A percentile compares a stretch with the other conserved stretches of the same genome.
phyloP scores from a whole-genome alignment of 495 filamentous ascomycete genomes.

The Polyplosphaeria fusca region DNA sequence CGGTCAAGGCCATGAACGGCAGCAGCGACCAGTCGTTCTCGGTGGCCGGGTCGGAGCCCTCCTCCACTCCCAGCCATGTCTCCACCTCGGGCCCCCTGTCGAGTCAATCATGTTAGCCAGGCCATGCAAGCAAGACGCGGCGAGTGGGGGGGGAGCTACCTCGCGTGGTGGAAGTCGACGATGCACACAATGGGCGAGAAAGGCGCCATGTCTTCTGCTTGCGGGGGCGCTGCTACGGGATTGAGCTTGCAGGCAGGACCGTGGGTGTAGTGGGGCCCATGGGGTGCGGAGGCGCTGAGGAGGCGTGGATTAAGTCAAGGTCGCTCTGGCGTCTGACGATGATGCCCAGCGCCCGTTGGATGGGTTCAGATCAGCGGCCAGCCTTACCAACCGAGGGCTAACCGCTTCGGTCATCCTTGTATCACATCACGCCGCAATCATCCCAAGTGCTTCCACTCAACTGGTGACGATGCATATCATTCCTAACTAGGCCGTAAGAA shows the following conservation, averaged over 20 bases:
- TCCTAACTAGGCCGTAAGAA: slow-evolving; percentile 4
- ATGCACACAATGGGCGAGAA: slow-evolving; percentile 71
- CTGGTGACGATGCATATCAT: slow-evolving; percentile 3
- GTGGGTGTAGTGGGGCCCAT: neutral
- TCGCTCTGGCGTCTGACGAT: neutral
- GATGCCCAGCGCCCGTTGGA: no score
- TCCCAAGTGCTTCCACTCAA: no score
- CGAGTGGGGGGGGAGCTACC: no score
- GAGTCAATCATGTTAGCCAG: slow-evolving; percentile 1
- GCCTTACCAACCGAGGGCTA: neutral
- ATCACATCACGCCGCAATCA: no score
- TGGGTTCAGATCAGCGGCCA: neutral
- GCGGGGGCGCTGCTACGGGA: neutral
- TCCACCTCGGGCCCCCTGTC: slow-evolving; percentile 88
- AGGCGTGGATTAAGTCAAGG: neutral
- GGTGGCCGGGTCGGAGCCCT: slow-evolving; percentile 71
- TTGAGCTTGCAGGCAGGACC: no score
- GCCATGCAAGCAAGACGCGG: neutral
- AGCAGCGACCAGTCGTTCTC: slow-evolving; percentile 91
- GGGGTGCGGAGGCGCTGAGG: neutral
- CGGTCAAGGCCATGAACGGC: slow-evolving; percentile 96
- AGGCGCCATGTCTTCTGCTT: slow-evolving; percentile 19
- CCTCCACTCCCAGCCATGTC: slow-evolving; percentile 76
- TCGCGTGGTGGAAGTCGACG: slow-evolving; percentile 95
- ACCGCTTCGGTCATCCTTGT: neutral